These are phyloP conservation scores for Leptosphaerulina australis DNA, from an alignment of 2,329 filamentous ascomycete species.

Conservation along the genomic window DNA sequence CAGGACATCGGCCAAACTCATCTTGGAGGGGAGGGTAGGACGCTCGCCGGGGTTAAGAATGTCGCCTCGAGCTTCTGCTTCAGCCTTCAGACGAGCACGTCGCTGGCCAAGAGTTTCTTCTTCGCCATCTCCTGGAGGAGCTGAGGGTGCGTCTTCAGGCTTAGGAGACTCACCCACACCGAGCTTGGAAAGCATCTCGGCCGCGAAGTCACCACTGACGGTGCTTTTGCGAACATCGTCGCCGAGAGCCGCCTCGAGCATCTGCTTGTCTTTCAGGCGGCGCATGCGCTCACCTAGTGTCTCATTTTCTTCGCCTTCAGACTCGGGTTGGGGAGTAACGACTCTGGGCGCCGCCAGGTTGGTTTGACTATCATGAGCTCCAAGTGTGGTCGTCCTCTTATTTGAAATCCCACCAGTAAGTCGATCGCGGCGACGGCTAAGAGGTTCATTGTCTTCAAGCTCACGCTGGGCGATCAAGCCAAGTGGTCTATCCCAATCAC, in stretches of 20 bases:
- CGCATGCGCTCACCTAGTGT: slow-evolving; percentile 70
- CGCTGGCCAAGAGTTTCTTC: slow-evolving; percentile 83
- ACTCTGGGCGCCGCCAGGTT: slow-evolving; percentile 36
- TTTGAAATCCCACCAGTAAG: slow-evolving; percentile 64
- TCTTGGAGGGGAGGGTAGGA: slow-evolving; percentile 50
- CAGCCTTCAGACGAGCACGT: slow-evolving; percentile 73
- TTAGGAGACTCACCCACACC: slow-evolving; percentile 34
- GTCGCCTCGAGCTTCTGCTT: slow-evolving; percentile 61
- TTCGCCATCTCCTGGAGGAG: slow-evolving; percentile 50
- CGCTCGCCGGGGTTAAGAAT: slow-evolving; percentile 31
- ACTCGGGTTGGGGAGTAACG: slow-evolving; percentile 37
- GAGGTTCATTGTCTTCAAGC: slow-evolving; percentile 89
- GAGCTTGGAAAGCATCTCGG: slow-evolving; percentile 65
- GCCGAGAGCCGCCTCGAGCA: slow-evolving; percentile 51
- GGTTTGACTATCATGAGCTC: slow-evolving; percentile 33
- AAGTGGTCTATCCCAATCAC: slow-evolving; percentile 65
- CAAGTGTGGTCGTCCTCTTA: slow-evolving; percentile 28
- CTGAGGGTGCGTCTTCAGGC: slow-evolving; percentile 32
- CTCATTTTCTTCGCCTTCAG: slow-evolving; percentile 53
- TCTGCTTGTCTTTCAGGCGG: slow-evolving; percentile 66
- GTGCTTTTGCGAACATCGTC: slow-evolving; percentile 54
- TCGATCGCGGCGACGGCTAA: slow-evolving; percentile 76
- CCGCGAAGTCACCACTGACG: slow-evolving; percentile 69
- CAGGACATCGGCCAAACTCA: slow-evolving; percentile 68
- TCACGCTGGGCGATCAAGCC: slow-evolving; percentile 81